Evolutionary conservation across 371 early-diverging fungal species (phyloP), one percentile per base, ranked within the genome.

Genomic region (Lichtheimia ramosa): DNA sequence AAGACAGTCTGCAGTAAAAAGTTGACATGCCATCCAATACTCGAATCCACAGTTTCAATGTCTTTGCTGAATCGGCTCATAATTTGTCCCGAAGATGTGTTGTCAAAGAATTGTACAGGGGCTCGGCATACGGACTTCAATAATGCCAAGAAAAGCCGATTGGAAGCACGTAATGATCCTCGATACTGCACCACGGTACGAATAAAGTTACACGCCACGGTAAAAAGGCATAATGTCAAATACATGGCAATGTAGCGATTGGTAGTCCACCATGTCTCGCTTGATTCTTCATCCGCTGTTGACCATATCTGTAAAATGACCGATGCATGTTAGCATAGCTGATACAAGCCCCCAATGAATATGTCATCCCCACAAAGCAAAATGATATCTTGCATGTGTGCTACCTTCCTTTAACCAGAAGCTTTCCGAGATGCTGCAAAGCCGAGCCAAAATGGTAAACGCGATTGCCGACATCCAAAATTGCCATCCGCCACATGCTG

Each of bases 11-110:
- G 76, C 0, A 88, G 64, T 42, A 92, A 81, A 70, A 86, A 84
- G 7, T 88, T 78, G 66, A 93, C 84, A 28, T 82, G 70, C 63
- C 85, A 86, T 14, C 89, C 75, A 6, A 95, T 78, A 43, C 81
- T 74, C 49, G 82, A 88, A 62, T 96, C 96, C 7, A 92, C 69
- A 0, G 87, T 76, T 56, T 90, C 90, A 59, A 92, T 88, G 65
- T 97, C 97, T 65, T 91, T 89, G 59, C 86, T 84, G 63, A 97
- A 96, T 5, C 96, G 81, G 65, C 90, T 92, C 76, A 96, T 77
- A 54, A 98, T 92, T 18, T 94, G 88, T 25, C 92, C 94, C 15
- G 92, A 65, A 6, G 96, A 91, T 1, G 94, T 96, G 42, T 76
- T 83, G 51, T 96, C 95, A 69, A 95, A 94, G 78, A 96, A 95